phyloP scores from a whole-genome alignment of 2,329 filamentous ascomycete genomes.

The Ophiocordyceps polyrhachis-furcata region DNA sequence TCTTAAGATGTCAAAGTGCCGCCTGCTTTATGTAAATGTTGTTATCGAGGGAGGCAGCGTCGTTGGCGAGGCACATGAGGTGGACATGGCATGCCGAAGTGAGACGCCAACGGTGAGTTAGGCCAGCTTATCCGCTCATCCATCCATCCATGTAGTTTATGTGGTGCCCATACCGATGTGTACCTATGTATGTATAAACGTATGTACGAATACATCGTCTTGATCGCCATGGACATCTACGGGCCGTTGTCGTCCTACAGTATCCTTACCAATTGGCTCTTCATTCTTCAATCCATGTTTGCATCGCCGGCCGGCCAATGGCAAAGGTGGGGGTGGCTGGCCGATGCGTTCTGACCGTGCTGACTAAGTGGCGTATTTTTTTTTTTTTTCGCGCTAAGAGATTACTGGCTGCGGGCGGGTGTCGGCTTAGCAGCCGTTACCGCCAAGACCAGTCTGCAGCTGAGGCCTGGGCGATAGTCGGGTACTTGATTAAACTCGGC shows the following conservation, averaged over 20 bases:
- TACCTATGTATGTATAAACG: not conserved
- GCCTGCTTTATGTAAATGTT: too few relatives aligned
- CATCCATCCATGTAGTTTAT: not conserved
- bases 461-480: not conserved
- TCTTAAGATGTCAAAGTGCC: too few relatives aligned
- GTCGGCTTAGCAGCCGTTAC: not conserved
- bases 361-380: not conserved
- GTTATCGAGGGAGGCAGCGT: too few relatives aligned
- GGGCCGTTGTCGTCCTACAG: not conserved
- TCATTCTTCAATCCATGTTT: not conserved
- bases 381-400: not conserved
- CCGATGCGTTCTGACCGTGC: not conserved
- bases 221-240: not conserved
- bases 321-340: not conserved
- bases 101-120: too few relatives aligned
- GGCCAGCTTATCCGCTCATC: too few relatives aligned
- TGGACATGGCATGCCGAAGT: too few relatives aligned
- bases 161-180: too few relatives aligned
- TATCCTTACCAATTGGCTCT: too few relatives aligned
- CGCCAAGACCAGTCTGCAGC: not conserved
- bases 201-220: too few relatives aligned
- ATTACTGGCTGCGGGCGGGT: not conserved
- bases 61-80: too few relatives aligned
- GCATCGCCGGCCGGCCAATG: not conserved
- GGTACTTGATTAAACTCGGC: not conserved